phyloP scores from a whole-genome alignment of 495 filamentous ascomycete species.

The Neurospora hispaniola region DNA sequence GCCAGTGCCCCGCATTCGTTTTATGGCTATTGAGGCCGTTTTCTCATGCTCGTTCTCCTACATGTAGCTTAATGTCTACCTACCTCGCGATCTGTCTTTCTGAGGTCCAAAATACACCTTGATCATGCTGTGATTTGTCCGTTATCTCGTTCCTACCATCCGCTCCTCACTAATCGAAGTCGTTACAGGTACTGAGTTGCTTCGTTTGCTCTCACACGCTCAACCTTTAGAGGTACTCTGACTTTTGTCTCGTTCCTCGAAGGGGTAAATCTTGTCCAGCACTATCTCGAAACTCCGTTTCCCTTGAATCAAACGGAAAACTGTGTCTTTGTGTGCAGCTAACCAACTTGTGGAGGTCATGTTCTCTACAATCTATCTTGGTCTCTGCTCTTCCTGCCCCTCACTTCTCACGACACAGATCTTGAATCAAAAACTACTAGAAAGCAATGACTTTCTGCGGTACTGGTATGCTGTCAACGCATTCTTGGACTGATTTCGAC shows the following conservation, averaged over 20 bases:
- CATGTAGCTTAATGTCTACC: too few species aligned
- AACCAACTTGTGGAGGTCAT: not conserved
- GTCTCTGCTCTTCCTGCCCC: not conserved
- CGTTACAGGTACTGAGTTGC: not conserved
- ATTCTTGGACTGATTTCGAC: not conserved
- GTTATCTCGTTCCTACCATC: too few species aligned
- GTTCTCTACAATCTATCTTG: not conserved
- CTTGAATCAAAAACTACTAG: not conserved
- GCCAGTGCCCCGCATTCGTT: too few species aligned
- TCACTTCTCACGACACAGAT: not conserved
- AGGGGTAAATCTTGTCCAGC: not conserved
- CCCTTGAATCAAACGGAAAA: not conserved
- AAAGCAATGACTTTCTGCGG: fast-evolving
- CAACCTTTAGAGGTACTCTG: not conserved
- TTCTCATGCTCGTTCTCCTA: too few species aligned
- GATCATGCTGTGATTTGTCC: too few species aligned
- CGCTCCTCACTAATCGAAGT: too few species aligned
- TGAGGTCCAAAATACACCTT: too few species aligned
- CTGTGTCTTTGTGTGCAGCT: fast-evolving
- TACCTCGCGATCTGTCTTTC: too few species aligned
- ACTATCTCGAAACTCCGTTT: not conserved
- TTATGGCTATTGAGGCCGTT: too few species aligned
- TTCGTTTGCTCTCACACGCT: not conserved
- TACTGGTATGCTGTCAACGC: not conserved
- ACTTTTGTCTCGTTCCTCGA: not conserved